phyloP scores from a whole-genome alignment of 2,329 filamentous ascomycete genomes.

The Penicillium verrucosum region DNA sequence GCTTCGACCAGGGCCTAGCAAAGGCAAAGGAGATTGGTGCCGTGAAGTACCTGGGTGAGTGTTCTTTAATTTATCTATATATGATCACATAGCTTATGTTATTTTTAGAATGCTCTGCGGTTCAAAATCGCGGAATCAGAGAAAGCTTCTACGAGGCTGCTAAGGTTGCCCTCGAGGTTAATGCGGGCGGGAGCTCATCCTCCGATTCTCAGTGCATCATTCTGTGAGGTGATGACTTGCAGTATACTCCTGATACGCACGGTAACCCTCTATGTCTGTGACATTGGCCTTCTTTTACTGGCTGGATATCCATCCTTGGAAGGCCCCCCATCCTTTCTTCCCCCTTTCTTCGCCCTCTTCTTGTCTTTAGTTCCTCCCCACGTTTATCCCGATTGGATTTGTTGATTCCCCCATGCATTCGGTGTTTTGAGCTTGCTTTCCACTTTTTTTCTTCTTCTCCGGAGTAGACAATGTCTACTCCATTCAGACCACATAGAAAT shows the following conservation, averaged over 20 bases:
- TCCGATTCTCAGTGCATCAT: slow-evolving; percentile 37
- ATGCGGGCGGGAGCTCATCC: slow-evolving; percentile 37
- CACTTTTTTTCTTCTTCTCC: slow-evolving; percentile 4
- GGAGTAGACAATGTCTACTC: neutral
- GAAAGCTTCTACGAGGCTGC: slow-evolving; percentile 98
- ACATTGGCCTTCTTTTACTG: neutral
- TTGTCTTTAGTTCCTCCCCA: neutral
- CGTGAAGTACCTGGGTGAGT: slow-evolving; percentile 76
- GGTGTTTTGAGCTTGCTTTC: slow-evolving; percentile 12
- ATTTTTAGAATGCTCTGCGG: slow-evolving; percentile 82
- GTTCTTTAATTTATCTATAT: neutral
- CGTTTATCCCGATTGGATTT: neutral
- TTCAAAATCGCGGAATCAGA: slow-evolving; percentile 96
- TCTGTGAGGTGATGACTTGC: slow-evolving; percentile 21
- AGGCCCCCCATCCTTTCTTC: neutral
- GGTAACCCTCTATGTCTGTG: neutral
- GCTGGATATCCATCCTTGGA: neutral
- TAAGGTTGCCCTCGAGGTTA: slow-evolving; percentile 71
- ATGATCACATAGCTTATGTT: neutral
- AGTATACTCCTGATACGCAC: neutral
- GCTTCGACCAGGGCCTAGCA: slow-evolving; percentile 86
- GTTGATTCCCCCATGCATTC: slow-evolving; percentile 25
- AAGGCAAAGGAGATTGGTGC: slow-evolving; percentile 90
- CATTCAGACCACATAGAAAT: neutral
- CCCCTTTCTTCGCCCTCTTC: slow-evolving; percentile 5